Conservation (phyloP, 2,329 filamentous ascomycete species). For the Cytospora mali region DNA sequence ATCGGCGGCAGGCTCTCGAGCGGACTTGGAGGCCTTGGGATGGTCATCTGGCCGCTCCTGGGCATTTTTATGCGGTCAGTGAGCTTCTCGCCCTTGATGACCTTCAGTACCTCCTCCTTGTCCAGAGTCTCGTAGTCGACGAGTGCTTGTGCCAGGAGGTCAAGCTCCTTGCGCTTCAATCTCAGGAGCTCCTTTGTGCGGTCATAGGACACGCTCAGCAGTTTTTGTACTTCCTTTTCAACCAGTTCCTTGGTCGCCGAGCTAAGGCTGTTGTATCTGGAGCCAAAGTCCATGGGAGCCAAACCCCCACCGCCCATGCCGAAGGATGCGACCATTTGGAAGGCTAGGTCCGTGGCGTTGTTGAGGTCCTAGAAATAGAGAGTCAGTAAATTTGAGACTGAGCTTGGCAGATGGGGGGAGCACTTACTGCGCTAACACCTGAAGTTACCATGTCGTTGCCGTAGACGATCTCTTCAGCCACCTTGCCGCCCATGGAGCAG, state of each 20-base stretch:
- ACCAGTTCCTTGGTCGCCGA: constrained; percentile 85
- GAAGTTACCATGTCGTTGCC: constrained; percentile 90
- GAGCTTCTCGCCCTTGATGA: constrained; percentile 84
- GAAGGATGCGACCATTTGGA: constrained; percentile 82
- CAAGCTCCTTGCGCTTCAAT: constrained; percentile 79
- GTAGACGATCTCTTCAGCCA: constrained; percentile 84
- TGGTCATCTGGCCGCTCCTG: constrained; percentile 61
- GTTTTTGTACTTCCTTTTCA: constrained; percentile 82
- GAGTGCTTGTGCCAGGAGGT: constrained; percentile 83
- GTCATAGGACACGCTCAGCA: constrained; percentile 79
- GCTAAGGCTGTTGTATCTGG: constrained; percentile 79
- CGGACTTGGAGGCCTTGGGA: constrained; percentile 52
- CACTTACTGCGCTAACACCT: constrained; percentile 75
- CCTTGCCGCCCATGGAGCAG: constrained; percentile 77
- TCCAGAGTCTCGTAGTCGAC: constrained; percentile 93
- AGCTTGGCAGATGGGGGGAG: background rate
- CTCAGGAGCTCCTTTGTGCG: constrained; percentile 73
- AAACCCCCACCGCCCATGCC: constrained; percentile 82
- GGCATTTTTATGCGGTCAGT: constrained; percentile 66
- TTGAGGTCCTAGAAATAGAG: constrained; percentile 70
- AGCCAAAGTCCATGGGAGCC: constrained; percentile 85
- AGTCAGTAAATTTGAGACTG: constrained; percentile 33
- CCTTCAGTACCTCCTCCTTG: constrained; percentile 85
- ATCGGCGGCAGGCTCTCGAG: constrained; percentile 28
- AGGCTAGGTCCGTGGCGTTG: constrained; percentile 78